These are phyloP conservation scores for Phaseolus lunatus DNA, from an alignment of 306 rosid species.

Conservation along the genomic window DNA sequence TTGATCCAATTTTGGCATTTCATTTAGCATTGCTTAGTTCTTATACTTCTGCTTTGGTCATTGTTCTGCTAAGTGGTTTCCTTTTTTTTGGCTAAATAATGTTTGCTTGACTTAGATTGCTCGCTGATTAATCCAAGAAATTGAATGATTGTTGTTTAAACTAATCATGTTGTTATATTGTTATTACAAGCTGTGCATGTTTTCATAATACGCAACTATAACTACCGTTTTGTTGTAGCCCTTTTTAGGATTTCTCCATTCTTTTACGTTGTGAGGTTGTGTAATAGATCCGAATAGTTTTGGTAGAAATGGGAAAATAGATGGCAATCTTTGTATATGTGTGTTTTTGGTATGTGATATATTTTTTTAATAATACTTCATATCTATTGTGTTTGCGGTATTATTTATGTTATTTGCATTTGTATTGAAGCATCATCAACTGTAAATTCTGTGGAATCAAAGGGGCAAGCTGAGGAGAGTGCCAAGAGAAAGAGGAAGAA, in stretches of 20 bases:
- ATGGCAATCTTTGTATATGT: not conserved
- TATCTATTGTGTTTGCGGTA: not conserved
- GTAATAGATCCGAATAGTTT: not conserved
- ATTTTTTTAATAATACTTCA: slow-evolving; percentile 18
- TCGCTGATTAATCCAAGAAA: slow-evolving; percentile 17
- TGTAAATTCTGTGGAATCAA: slow-evolving; percentile 61
- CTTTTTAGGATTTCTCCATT: not conserved
- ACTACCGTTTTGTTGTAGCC: not conserved
- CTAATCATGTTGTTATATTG: not conserved
- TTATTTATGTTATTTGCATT: slow-evolving; percentile 18
- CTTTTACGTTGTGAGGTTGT: not conserved
- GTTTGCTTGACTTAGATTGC: slow-evolving; percentile 2
- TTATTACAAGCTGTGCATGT: slow-evolving; percentile 14
- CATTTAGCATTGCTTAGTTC: slow-evolving; percentile 10
- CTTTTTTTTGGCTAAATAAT: not conserved
- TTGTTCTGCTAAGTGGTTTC: not conserved
- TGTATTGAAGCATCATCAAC: slow-evolving; percentile 55
- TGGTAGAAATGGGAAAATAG: slow-evolving; percentile 7
- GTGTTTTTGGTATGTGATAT: slow-evolving; percentile 21
- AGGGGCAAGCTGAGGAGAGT: slow-evolving; percentile 68
- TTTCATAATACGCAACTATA: not conserved
- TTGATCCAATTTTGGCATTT: slow-evolving; percentile 7
- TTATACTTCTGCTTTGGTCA: slow-evolving; percentile 24
- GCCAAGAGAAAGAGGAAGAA: slow-evolving; percentile 86
- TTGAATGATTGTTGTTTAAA: slow-evolving; percentile 16